Conservation (phyloP, 306 rosid genomes). For the Senna siamea region DNA sequence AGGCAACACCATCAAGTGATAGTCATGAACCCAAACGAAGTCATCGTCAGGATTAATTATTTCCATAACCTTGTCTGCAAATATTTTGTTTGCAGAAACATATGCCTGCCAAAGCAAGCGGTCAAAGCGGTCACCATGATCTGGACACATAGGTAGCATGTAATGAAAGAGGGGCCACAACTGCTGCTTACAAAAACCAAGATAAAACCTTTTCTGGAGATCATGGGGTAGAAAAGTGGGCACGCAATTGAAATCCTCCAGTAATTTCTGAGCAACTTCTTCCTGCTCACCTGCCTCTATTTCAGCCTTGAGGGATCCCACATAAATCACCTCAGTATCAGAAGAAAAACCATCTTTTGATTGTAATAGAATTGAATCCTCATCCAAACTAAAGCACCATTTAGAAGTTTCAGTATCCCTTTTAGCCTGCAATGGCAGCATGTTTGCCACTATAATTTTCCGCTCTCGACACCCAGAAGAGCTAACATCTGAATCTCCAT, state of each 20-base stretch:
- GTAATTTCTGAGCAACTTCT: conserved; percentile 72
- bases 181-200: conserved; percentile 78
- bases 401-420: conserved; percentile 61
- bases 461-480: conserved; percentile 68
- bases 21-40: conserved; percentile 88
- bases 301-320: conserved; percentile 81
- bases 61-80: conserved; percentile 88
- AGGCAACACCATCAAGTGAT: conserved; percentile 88
- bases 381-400: conserved; percentile 81
- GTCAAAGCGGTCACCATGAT: conserved; percentile 81
- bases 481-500: conserved; percentile 67
- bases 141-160: conserved; percentile 83
- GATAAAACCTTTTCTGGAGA: conserved; percentile 66
- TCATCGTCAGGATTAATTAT: conserved; percentile 82
- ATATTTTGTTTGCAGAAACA: conserved; percentile 84
- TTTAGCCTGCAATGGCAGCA: conserved; percentile 78
- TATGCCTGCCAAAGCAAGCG: conserved; percentile 83
- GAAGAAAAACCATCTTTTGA: conserved; percentile 72
- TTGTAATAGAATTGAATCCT: conserved; percentile 76
- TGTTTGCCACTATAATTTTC: conserved; percentile 80
- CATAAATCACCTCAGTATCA: conserved; percentile 73
- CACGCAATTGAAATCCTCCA: conserved; percentile 73
- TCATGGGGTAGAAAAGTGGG: conserved; percentile 83
- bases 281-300: conserved; percentile 74
- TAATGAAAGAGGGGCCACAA: conserved; percentile 92